Evolutionary conservation across 371 early-diverging fungal species (phyloP).

Genomic region (Scutellospora calospora): DNA sequence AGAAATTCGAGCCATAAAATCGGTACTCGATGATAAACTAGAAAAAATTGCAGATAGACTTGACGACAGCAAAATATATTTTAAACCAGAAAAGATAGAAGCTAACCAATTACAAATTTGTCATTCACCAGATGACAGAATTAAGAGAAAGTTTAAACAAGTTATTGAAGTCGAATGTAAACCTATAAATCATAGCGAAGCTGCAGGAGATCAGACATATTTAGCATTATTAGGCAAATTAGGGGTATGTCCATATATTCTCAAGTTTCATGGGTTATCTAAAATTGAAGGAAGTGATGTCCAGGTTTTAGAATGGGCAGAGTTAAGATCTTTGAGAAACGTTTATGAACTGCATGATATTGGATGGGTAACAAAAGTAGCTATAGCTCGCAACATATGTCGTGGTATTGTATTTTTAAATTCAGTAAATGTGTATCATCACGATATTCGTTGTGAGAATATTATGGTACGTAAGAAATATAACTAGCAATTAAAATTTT

Average conservation of each 20-base stretch:
- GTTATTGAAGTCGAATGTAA: too few relatives aligned
- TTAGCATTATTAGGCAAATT: conserved; percentile 16
- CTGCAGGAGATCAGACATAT: too few relatives aligned
- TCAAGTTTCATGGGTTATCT: conserved; percentile 37
- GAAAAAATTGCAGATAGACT: too few relatives aligned
- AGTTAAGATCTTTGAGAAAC: background rate
- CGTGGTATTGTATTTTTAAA: conserved; percentile 37
- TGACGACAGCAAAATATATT: too few relatives aligned
- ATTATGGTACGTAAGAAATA: background rate
- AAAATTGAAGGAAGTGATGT: background rate
- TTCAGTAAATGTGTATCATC: conserved; percentile 16
- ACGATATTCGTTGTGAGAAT: conserved; percentile 36
- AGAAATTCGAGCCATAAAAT: too few relatives aligned
- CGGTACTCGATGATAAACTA: too few relatives aligned
- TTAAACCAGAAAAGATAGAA: too few relatives aligned
- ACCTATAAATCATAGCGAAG: too few relatives aligned
- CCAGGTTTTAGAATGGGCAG: conserved; percentile 42
- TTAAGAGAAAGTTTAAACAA: too few relatives aligned
- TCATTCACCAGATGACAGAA: too few relatives aligned
- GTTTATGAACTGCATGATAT: background rate
- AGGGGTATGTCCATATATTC: conserved; percentile 1
- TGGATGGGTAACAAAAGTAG: background rate
- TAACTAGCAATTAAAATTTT: background rate
- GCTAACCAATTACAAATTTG: too few relatives aligned
- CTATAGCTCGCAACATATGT: conserved; percentile 16